A percentile compares a stretch with the other conserved stretches of the same genome.
phyloP scores from a whole-genome alignment of 306 rosid genomes.

The Styphnolobium japonicum region DNA sequence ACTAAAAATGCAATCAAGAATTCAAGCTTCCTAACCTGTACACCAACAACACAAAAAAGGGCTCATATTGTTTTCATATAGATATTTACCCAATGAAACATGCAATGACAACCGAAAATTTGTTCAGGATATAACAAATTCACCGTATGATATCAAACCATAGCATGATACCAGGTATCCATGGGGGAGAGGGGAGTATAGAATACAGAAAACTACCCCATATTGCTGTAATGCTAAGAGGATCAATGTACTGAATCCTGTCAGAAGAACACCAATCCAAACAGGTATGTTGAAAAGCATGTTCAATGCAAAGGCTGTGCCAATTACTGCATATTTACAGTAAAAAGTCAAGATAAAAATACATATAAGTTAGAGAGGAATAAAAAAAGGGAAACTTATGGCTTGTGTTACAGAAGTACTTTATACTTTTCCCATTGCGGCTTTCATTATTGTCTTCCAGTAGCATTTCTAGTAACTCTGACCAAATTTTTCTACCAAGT shows the following conservation, averaged over 20 bases:
- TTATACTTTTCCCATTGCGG: too few species aligned
- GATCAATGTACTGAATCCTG: slow-evolving; percentile 36
- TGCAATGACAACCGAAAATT: slow-evolving; percentile 1
- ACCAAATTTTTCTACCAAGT: not conserved
- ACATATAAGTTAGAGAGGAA: not conserved
- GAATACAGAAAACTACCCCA: slow-evolving; percentile 68
- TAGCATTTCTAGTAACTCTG: not conserved
- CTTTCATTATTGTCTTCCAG: not conserved
- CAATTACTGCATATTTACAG: slow-evolving; percentile 32
- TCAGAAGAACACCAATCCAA: slow-evolving; percentile 41
- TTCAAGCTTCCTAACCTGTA: slow-evolving; percentile 96
- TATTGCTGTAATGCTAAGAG: slow-evolving; percentile 76
- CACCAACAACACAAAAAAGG: not conserved
- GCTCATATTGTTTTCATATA: not conserved
- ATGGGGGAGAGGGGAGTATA: not conserved
- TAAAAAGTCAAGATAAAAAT: slow-evolving; percentile 32
- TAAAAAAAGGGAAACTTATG: not conserved
- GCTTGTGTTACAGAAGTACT: not conserved
- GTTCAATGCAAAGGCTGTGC: slow-evolving; percentile 43
- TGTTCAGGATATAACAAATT: not conserved
- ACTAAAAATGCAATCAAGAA: slow-evolving; percentile 88
- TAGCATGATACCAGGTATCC: not conserved
- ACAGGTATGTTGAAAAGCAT: slow-evolving; percentile 37
- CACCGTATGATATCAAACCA: not conserved
- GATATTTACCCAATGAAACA: not conserved